phyloP scores from a whole-genome alignment of 2,329 filamentous ascomycete genomes.

The Talaromyces albobiverticillius region DNA sequence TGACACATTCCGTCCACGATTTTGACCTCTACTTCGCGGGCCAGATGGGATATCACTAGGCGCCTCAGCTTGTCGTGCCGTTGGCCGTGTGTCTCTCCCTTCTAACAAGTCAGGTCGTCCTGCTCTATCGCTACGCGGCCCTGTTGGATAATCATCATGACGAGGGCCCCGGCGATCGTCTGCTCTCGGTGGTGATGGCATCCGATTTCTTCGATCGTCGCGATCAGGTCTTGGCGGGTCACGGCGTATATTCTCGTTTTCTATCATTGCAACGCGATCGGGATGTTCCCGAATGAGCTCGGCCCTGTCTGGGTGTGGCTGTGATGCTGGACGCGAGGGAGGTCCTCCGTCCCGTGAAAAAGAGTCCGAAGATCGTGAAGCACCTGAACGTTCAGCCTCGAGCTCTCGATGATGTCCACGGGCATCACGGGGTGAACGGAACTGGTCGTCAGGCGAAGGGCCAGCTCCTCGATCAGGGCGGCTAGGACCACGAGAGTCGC shows the following conservation, averaged over 20 bases:
- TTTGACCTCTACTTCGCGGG: conserved; percentile 43
- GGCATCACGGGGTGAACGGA: conserved; percentile 27
- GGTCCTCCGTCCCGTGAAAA: conserved; percentile 26
- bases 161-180: conserved; percentile 18
- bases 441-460: conserved; percentile 36
- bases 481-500: conserved; percentile 35
- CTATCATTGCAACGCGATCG: conserved; percentile 23
- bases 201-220: conserved; percentile 30
- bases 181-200: conserved; percentile 14
- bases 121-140: conserved; percentile 48
- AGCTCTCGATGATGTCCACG: conserved; percentile 33
- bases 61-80: conserved; percentile 34
- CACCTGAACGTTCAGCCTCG: conserved; percentile 37
- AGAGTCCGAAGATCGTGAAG: conserved; percentile 30
- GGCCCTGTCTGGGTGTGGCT: conserved; percentile 31
- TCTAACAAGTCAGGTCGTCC: conserved; percentile 29
- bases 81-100: conserved; percentile 34
- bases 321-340: conserved; percentile 24
- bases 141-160: conserved; percentile 51
- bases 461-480: conserved; percentile 29
- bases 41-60: conserved; percentile 52
- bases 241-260: conserved; percentile 28
- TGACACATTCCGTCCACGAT: conserved; percentile 39
- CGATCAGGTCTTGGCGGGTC: conserved; percentile 33
- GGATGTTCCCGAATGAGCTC: conserved; percentile 32